Percentiles rank a stretch among this genome's conserved stretches.
These are phyloP conservation scores for Kwoniella botswanensis DNA, from an alignment of 768 basidiomycete species.

Conservation along the genomic window DNA sequence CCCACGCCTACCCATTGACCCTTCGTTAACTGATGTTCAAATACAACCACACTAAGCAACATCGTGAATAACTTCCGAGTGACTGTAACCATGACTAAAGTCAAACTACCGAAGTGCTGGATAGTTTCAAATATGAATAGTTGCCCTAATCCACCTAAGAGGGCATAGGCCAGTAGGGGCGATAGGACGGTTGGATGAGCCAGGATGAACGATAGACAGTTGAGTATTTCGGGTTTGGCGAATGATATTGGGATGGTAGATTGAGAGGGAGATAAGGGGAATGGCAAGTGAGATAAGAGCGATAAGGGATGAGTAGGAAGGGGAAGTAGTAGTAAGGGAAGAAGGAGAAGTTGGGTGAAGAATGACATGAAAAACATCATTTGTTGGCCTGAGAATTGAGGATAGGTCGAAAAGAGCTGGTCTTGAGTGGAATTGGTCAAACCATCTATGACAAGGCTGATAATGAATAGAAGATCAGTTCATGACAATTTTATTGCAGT, in stretches of 20 bases:
- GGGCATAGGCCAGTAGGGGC: constrained; percentile 80
- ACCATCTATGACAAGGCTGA: constrained; percentile 87
- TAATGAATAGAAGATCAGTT: background rate
- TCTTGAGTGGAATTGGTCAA: constrained; percentile 95
- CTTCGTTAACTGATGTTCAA: constrained; percentile 77
- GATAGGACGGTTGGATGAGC: constrained; percentile 74
- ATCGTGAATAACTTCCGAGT: constrained; percentile 98
- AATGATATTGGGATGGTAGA: constrained; percentile 21
- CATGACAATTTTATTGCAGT: too few relatives aligned
- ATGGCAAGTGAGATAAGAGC: constrained; percentile 69
- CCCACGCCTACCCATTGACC: constrained; percentile 94
- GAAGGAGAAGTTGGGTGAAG: constrained; percentile 72
- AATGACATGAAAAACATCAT: constrained; percentile 99
- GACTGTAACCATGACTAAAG: constrained; percentile 77
- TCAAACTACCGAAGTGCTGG: constrained; percentile 57
- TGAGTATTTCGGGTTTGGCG: constrained; percentile 44
- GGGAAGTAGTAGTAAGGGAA: constrained; percentile 71
- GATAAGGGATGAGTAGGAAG: constrained; percentile 64
- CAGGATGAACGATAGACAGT: constrained; percentile 74
- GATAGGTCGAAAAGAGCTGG: constrained; percentile 83
- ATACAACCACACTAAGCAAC: constrained; percentile 90
- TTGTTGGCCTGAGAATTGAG: constrained; percentile 79
- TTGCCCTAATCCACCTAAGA: constrained; percentile 92
- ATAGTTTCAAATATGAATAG: constrained; percentile 95
- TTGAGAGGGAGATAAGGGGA: constrained; percentile 18